Percentiles rank a stretch among this genome's conserved stretches.
Evolutionary conservation across 495 filamentous ascomycete genomes (phyloP).

Genomic region (Letharia lupina): DNA sequence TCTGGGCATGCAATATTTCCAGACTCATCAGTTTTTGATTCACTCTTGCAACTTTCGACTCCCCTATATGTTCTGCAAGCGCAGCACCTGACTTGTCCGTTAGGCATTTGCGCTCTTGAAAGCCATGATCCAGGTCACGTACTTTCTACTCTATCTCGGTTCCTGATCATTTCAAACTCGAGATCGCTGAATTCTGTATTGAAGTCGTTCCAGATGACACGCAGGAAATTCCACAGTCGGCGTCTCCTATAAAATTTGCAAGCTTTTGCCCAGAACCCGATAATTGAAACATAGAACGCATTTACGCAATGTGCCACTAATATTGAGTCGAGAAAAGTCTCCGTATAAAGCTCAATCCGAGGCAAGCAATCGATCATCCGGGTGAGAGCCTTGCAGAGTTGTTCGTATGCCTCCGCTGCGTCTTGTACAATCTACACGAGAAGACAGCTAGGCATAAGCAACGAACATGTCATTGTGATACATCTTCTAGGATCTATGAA

Average conservation of each 20-base stretch:
- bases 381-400: constrained; percentile 9
- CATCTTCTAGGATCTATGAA: neutral
- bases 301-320: neutral
- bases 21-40: neutral
- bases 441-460: neutral
- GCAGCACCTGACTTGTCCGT: neutral
- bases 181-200: neutral
- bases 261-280: constrained; percentile 5
- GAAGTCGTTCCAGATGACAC: neutral
- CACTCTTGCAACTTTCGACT: neutral
- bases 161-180: constrained; percentile 1
- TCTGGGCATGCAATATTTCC: neutral
- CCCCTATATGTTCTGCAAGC: constrained; percentile 4
- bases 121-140: neutral
- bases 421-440: neutral
- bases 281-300: neutral
- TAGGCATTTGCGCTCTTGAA: neutral
- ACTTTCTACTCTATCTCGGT: neutral
- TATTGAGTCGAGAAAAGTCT: constrained; percentile 3
- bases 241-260: constrained; percentile 4
- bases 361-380: constrained; percentile 7
- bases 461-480: neutral
- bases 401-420: constrained; percentile 5
- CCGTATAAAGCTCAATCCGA: constrained; percentile 2
- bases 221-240: neutral